phyloP scores from a whole-genome alignment of 1,284 basidiomycete genomes.

The Tetrapyrgos nigripes region DNA sequence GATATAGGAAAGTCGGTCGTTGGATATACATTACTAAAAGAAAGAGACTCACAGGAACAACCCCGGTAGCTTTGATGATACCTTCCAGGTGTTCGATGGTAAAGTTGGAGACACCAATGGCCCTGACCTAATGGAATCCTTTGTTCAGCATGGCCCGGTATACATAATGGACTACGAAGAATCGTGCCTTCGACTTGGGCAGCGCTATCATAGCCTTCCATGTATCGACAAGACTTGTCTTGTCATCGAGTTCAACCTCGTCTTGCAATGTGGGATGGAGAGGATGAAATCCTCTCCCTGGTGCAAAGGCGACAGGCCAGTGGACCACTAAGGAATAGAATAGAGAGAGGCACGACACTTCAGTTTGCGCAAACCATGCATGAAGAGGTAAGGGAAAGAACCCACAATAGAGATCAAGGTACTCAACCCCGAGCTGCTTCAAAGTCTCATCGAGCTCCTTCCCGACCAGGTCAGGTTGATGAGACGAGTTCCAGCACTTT shows the following conservation, averaged over 20 bases:
- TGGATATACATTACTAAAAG: neutral
- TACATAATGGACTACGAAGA: neutral
- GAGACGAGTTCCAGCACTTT: slow-evolving; percentile 80
- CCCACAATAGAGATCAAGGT: slow-evolving; percentile 81
- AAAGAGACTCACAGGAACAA: slow-evolving; percentile 59
- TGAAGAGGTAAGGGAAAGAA: neutral
- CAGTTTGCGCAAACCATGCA: neutral
- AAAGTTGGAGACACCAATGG: slow-evolving; percentile 86
- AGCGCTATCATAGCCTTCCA: slow-evolving; percentile 82
- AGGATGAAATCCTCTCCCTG: slow-evolving; percentile 60
- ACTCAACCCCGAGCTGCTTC: slow-evolving; percentile 71
- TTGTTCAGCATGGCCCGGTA: neutral
- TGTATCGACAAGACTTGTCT: slow-evolving; percentile 76
- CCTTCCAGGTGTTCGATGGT: slow-evolving; percentile 69
- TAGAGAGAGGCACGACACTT: neutral
- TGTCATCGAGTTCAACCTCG: slow-evolving; percentile 62
- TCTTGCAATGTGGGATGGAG: slow-evolving; percentile 49
- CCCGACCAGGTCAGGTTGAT: slow-evolving; percentile 69
- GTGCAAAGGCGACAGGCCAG: slow-evolving; percentile 84
- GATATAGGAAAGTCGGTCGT: neutral
- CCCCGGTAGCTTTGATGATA: slow-evolving; percentile 78
- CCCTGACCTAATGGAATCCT: slow-evolving; percentile 50
- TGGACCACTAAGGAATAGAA: slow-evolving; percentile 67
- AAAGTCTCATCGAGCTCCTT: slow-evolving; percentile 79
- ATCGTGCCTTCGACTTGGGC: slow-evolving; percentile 45